Evolutionary conservation across 2,329 filamentous ascomycete genomes (phyloP).

Genomic region (Clonostachys rhizophaga): DNA sequence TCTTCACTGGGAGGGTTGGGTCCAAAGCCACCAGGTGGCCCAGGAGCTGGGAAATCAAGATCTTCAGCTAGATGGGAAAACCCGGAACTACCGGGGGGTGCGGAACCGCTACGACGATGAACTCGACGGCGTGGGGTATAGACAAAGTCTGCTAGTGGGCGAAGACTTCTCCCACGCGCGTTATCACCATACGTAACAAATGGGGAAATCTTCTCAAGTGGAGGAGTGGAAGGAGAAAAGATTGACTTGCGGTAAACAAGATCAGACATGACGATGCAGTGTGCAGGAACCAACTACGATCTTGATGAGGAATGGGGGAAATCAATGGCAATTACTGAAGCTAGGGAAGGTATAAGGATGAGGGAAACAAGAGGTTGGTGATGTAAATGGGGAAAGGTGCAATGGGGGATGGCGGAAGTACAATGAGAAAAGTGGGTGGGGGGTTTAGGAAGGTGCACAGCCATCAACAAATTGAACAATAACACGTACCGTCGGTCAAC

Average conservation of each 20-base stretch:
- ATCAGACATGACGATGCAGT: neutral
- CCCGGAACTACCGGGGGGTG: too few species aligned
- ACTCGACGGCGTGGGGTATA: too few species aligned
- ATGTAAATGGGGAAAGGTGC: neutral
- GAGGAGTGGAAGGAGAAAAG: neutral
- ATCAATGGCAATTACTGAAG: neutral
- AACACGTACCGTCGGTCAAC: slow-evolving; percentile 79
- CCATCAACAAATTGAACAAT: neutral
- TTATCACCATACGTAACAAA: too few species aligned
- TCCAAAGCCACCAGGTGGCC: too few species aligned
- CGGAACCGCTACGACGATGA: too few species aligned
- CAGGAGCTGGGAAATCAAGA: neutral
- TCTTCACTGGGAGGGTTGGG: too few species aligned
- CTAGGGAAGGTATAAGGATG: neutral
- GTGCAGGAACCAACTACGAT: neutral
- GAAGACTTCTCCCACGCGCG: too few species aligned
- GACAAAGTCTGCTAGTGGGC: too few species aligned
- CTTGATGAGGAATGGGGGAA: too few species aligned
- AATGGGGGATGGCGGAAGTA: neutral
- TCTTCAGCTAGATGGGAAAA: too few species aligned
- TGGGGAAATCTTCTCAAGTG: too few species aligned
- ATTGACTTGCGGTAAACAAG: neutral
- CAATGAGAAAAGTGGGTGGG: neutral
- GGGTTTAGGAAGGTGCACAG: neutral
- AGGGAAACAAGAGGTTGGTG: neutral